Conservation (phyloP, 805 yeast genomes). For the Torulaspora microellipsoides region DNA sequence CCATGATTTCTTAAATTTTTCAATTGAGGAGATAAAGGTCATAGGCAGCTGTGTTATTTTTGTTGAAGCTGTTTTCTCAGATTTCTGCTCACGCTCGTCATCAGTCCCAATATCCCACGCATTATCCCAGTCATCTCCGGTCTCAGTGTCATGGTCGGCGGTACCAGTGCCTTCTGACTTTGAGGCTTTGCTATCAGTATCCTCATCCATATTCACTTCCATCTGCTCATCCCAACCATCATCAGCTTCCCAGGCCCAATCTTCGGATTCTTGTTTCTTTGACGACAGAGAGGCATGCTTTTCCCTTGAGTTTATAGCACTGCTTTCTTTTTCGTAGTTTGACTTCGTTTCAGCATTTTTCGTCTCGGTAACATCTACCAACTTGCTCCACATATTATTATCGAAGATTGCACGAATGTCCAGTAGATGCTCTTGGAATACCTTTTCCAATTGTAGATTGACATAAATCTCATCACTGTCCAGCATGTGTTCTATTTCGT, state of each 20-base stretch:
- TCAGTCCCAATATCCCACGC: slow-evolving; percentile 24
- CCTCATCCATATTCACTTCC: slow-evolving; percentile 18
- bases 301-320: too few relatives aligned
- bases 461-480: slow-evolving; percentile 21
- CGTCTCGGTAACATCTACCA: background rate
- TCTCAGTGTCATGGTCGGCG: slow-evolving; percentile 5
- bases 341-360: too few relatives aligned
- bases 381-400: slow-evolving; percentile 8
- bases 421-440: slow-evolving; percentile 17
- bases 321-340: too few relatives aligned
- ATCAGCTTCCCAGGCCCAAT: slow-evolving; percentile 16
- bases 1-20: slow-evolving; percentile 16
- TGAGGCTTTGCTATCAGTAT: background rate
- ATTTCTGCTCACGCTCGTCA: slow-evolving; percentile 2
- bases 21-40: slow-evolving; percentile 10
- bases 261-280: slow-evolving; percentile 2
- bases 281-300: background rate
- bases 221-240: slow-evolving; percentile 26
- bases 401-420: slow-evolving; percentile 18
- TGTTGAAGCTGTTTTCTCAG: background rate
- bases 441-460: slow-evolving; percentile 25
- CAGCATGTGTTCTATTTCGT: slow-evolving; percentile 19
- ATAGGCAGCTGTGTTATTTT: slow-evolving; percentile 21
- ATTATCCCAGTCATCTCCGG: slow-evolving; percentile 24
- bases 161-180: slow-evolving; percentile 2